These are phyloP conservation scores for Verticillium dahliae DNA, from an alignment of 2,329 filamentous ascomycete species.

Conservation along the genomic window DNA sequence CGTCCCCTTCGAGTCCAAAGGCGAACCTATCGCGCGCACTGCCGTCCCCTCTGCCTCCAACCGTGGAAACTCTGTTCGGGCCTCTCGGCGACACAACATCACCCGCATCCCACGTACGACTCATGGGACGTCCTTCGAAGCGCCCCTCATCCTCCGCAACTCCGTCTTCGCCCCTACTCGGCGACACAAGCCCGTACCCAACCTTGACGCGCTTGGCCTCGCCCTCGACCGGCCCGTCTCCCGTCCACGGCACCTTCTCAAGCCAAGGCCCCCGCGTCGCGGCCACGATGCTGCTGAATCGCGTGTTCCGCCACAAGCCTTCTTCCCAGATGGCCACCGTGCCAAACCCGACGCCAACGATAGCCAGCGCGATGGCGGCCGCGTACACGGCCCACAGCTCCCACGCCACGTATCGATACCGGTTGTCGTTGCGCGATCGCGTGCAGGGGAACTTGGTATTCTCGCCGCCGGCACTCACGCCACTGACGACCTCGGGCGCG, in stretches of 20 bases:
- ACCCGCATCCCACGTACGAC: neutral
- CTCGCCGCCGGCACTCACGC: conserved; percentile 8
- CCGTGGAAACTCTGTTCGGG: neutral
- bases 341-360: conserved; percentile 20
- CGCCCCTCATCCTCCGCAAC: conserved; percentile 7
- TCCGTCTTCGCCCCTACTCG: conserved; percentile 13
- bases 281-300: conserved; percentile 31
- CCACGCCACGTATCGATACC: conserved; percentile 19
- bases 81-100: neutral
- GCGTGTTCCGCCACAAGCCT: conserved; percentile 26
- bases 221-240: conserved; percentile 11
- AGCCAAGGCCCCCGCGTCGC: conserved; percentile 28
- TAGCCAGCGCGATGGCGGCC: conserved; percentile 20
- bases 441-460: conserved; percentile 21
- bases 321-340: conserved; percentile 21
- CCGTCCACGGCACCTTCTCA: conserved; percentile 22
- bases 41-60: conserved; percentile 11
- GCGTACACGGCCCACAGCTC: conserved; percentile 29
- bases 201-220: conserved; percentile 4
- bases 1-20: conserved; percentile 23
- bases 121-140: neutral
- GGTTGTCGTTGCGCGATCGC: conserved; percentile 18
- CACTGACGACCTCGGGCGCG: conserved; percentile 8
- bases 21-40: conserved; percentile 18
- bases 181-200: conserved; percentile 11